Evolutionary conservation across 2,329 filamentous ascomycete genomes (phyloP), one percentile per base, ranked within the genome.

Genomic region (Calonectria pseudoturangicola): DNA sequence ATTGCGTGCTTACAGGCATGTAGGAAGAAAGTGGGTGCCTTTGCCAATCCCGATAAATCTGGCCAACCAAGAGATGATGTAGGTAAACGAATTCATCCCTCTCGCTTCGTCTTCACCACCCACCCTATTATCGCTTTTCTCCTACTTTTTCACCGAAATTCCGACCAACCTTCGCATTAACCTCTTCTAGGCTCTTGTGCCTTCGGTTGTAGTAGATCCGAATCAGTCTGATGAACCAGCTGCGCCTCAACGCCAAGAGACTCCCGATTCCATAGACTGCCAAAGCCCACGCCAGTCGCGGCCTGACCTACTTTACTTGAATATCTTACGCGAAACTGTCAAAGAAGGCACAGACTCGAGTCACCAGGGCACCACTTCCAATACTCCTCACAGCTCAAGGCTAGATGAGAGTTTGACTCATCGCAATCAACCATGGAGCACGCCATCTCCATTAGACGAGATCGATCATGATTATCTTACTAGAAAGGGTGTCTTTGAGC

Each of bases 381-480:
- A 65, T 12, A 16, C 16, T 6, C 16, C 48, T 1, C 28, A 25
- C 3, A 50, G 45, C 0, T 45, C 30, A 33, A 33, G 30, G 30
- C 30, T 9, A 33, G 30, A 33, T 2, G 33, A 71, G 18, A 33
- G 45, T 12, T 58, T 76, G 13, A 63, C 64, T 3, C 66, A n/a
- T 12, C 68, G 41, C 5, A 56, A 64, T 30, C 74, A 50, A 18
- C 66, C 39, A 1, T 77, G 72, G 75, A 66, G 73, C 1, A 65
- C 60, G 0, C 66, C 58, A 1, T 47, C 56, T 0, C 71, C 70
- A 10, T 39, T 75, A 0, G 76, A 78, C 0, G 45, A 67, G 0
- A n/a, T 48, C 8, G 73, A 78, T 3, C 72, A 73, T 4, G 76
- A 76, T 25, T 78, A 72, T 28, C 74, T 78, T 28, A 16, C 58